Conservation (phyloP, 768 basidiomycete genomes). For the Naematelia aurantialba region DNA sequence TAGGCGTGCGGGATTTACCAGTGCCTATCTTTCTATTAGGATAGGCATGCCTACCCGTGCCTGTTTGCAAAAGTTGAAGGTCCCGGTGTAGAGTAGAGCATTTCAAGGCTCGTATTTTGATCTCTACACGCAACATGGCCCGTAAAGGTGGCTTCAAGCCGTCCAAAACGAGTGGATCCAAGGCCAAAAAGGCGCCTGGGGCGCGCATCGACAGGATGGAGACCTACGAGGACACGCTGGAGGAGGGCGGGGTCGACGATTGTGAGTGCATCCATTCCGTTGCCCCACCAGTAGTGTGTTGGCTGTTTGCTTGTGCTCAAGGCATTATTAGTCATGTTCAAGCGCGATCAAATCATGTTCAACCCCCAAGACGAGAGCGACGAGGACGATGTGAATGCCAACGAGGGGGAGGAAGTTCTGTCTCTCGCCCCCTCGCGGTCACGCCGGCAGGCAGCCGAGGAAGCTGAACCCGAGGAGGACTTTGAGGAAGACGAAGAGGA, state of each 20-base stretch:
- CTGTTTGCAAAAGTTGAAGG: background rate
- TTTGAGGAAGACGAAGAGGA: slow-evolving; percentile 56
- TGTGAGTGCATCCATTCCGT: slow-evolving; percentile 17
- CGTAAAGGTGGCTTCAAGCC: slow-evolving; percentile 7
- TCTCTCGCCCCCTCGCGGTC: slow-evolving; percentile 51
- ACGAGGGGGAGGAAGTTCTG: slow-evolving; percentile 78
- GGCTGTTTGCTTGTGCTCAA: background rate
- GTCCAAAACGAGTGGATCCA: background rate
- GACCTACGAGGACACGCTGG: slow-evolving; percentile 47
- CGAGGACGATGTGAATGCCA: slow-evolving; percentile 52
- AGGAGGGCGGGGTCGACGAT: slow-evolving; percentile 48
- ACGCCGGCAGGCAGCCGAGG: slow-evolving; percentile 28
- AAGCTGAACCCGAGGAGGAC: slow-evolving; percentile 43
- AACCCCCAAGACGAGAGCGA: slow-evolving; percentile 57
- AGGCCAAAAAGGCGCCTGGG: slow-evolving; percentile 18
- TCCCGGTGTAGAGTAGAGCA: too few relatives aligned
- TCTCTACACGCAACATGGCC: slow-evolving; percentile 6
- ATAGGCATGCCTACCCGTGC: too few relatives aligned
- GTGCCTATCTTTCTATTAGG: too few relatives aligned
- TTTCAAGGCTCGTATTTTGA: too few relatives aligned
- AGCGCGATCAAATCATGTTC: slow-evolving; percentile 70
- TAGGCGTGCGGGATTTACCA: too few relatives aligned
- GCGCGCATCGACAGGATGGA: slow-evolving; percentile 38
- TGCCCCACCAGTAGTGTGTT: background rate
- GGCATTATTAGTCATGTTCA: slow-evolving; percentile 43